Base-by-base conservation (phyloP, 352 stramenopile genomes). In the Saprolegnia diclina region DNA sequence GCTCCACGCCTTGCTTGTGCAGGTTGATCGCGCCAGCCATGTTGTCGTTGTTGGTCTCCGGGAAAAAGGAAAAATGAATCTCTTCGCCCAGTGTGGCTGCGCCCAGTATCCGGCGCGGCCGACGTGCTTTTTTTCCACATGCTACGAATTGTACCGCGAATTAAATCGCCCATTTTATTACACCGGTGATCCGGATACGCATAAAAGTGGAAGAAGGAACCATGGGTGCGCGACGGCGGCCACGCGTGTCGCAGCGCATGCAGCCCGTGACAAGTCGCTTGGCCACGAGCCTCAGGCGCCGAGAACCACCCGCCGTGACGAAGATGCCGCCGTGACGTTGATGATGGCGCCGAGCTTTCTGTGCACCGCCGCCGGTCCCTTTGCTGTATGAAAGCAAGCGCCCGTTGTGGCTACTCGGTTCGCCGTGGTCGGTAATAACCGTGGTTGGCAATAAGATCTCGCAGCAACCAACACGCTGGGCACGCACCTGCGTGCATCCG, bases 11-110 rank as follows among this genome's bases (percentile, higher is more conserved):
- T 64, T 71, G 44, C 24, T 54, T 46, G 56, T 46, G 64, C 42
- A 71, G 56, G 55, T 46, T 46, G 37, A 71, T 71, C 24, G 64
- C 64, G 40, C 64, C 64, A 19, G 64, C 55, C 64, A 71, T 71
- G 57, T 7, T 55, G 16, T 9, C 2, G 29, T 63, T 55, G 21
- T 21, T 40, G 42, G 57, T 29, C 22, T 22, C 16, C 24, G 57
- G 32, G 38, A 66, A 40, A 50, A 66, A 24, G 18, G 13, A 14
- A 26, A 66, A 66, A 66, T 66, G 57, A 66, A 66, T 46, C 18
- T 35, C 35, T 11, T 55, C 38, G 19, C 3, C 37, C 35, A n/a
- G 14, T 11, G 14, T 40, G 37, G 38, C 57, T 55, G 40, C 37
- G 40, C 40, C 2, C 29, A 5, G 29, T 55, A 66, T 66, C 57